Conservation (phyloP, 2,329 filamentous ascomycete genomes). For the Ophiostoma sp. region DNA sequence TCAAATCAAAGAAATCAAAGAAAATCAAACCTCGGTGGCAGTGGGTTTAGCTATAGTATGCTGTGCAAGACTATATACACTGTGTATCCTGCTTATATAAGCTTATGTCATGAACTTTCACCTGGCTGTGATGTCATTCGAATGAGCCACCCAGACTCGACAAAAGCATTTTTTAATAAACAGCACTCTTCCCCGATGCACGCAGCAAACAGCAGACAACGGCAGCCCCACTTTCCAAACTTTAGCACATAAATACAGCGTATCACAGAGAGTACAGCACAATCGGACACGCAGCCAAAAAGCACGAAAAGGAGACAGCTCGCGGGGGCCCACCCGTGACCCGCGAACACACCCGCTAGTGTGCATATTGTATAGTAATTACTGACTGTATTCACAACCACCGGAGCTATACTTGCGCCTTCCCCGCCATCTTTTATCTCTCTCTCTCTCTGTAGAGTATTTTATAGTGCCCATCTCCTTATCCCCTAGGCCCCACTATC, state of each 20-base stretch:
- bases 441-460: background rate
- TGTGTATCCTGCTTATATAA: no score
- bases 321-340: conserved; percentile 26
- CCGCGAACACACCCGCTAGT: background rate
- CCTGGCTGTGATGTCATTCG: no score
- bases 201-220: background rate
- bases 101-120: no score
- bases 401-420: conserved; percentile 10
- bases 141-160: no score
- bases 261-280: no score
- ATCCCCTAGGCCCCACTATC: conserved; percentile 2
- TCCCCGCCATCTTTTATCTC: conserved; percentile 7
- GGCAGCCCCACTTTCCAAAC: background rate
- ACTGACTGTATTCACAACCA: background rate
- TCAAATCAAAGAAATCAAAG: no score
- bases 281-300: no score
- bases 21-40: no score
- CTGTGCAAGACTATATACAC: no score
- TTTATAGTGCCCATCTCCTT: no score
- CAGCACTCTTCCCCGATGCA: background rate
- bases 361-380: background rate
- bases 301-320: background rate
- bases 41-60: no score
- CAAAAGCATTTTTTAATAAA: no score
- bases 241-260: background rate